phyloP scores from a whole-genome alignment of 805 yeast genomes.

The Scheffersomyces amazonensis region DNA sequence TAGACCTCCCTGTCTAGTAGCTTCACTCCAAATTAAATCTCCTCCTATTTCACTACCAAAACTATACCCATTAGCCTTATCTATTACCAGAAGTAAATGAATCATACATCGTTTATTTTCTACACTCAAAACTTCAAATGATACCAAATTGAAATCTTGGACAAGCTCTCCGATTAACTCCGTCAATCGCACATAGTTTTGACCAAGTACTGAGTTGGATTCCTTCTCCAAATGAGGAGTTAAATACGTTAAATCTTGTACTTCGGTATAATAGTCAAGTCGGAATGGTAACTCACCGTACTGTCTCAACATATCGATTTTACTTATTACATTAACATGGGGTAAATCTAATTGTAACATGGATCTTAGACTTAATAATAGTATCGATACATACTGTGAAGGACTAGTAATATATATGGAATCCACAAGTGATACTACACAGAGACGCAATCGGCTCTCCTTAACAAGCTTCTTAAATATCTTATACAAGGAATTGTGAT shows the following conservation, averaged over 20 bases:
- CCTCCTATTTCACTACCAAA: conserved; percentile 96
- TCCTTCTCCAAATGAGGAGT: conserved; percentile 71
- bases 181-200: conserved; percentile 64
- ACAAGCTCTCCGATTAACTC: conserved; percentile 78
- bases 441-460: conserved; percentile 62
- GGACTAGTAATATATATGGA: conserved; percentile 80
- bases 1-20: conserved; percentile 73
- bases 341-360: conserved; percentile 94
- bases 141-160: conserved; percentile 82
- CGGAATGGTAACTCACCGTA: conserved; percentile 83
- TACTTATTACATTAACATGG: conserved; percentile 87
- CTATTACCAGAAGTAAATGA: conserved; percentile 68
- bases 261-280: conserved; percentile 87
- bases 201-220: conserved; percentile 60
- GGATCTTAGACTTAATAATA: conserved; percentile 77
- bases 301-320: conserved; percentile 74
- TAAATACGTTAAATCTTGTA: conserved; percentile 72
- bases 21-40: conserved; percentile 98
- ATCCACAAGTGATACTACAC: conserved; percentile 86
- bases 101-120: conserved; percentile 95
- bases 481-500: conserved; percentile 67
- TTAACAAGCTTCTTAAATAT: conserved; percentile 63
- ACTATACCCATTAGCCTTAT: conserved; percentile 89
- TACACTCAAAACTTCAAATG: conserved; percentile 84
- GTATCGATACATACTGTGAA: conserved; percentile 80